Base-by-base conservation (phyloP, 2,329 filamentous ascomycete genomes). In the Botrytis pseudocinerea region DNA sequence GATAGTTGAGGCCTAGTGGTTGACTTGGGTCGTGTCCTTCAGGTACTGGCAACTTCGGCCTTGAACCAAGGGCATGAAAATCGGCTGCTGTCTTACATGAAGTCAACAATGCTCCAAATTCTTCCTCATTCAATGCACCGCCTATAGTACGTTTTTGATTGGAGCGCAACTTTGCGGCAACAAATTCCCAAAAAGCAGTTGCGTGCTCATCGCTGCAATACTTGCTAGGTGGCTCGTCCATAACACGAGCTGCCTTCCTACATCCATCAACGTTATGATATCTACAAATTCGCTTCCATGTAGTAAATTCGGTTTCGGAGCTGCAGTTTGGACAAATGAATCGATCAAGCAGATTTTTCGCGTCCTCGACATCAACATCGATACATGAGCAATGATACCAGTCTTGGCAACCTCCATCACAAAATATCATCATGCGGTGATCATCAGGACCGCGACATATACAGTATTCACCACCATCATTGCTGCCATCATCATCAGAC, bases 371-470 rank as follows among this genome's bases (percentile, higher is more conserved):
- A 40, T 78, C 73, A 46, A 81, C 76, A 51, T 75, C 72, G 54
- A 81, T 75, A 54, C 80, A 81, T 22, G 76, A 77, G 70, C 78
- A 80, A 69, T 81, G 80, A 65, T 79, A 81, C 80, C 80, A 81
- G 60, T 81, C 80, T 42, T 80, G 74, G 61, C 80, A 81, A 32
- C 76, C 77, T 16, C 79, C 79, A 62, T 81, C 80, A 64, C 79
- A 81, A 40, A 77, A 77, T 14, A 81, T 77, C 79, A 81, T 81
- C 78, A 80, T 80, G 12, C 78, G 76, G 72, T 80, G 78, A 76
- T 81, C 79, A 71, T 80, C 79, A 57, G 78, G 78, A 59, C 78
- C 77, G 61, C 80, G 77, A 70, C 80, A 81, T 35, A 80, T 75
- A 62, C 80, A 81, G 62, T 81, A 81, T 73, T 78, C 78, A 38